Evolutionary conservation across 2,329 filamentous ascomycete genomes (phyloP).

Genomic region (Triangularia setosa): DNA sequence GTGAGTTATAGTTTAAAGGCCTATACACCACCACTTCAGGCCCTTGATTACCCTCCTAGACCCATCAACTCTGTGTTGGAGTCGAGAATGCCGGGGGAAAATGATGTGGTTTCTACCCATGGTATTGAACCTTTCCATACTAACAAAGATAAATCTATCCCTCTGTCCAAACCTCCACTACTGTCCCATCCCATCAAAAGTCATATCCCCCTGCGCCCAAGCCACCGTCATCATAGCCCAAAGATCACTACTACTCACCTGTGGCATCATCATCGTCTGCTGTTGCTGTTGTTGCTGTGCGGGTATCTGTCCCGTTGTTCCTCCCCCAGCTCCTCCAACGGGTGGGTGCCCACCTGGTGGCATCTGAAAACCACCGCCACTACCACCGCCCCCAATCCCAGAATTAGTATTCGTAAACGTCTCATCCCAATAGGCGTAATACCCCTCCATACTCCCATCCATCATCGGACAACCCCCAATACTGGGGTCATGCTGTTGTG

Average conservation of each 20-base stretch:
- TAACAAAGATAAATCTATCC: too few relatives aligned
- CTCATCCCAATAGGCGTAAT: slow-evolving; percentile 44
- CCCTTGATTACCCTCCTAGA: too few relatives aligned
- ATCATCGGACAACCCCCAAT: slow-evolving; percentile 46
- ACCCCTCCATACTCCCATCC: slow-evolving; percentile 46
- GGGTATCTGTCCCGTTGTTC: neutral
- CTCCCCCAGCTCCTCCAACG: neutral
- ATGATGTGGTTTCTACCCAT: too few relatives aligned
- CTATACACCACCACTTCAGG: too few relatives aligned
- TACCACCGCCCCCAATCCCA: neutral
- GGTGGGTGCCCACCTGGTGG: neutral
- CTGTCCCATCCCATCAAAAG: neutral
- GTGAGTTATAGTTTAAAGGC: too few relatives aligned
- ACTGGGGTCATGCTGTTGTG: slow-evolving; percentile 18
- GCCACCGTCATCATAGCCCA: slow-evolving; percentile 48
- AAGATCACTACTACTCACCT: slow-evolving; percentile 40
- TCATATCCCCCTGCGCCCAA: slow-evolving; percentile 32
- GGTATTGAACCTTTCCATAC: too few relatives aligned
- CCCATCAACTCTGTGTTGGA: too few relatives aligned
- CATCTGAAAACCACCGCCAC: neutral
- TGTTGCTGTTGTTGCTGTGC: neutral
- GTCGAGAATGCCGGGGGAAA: too few relatives aligned
- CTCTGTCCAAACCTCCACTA: neutral
- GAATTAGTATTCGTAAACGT: slow-evolving; percentile 24
- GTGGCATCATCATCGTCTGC: neutral